Conservation (phyloP, 257 asterid genomes). For the Cynanchum wilfordii region DNA sequence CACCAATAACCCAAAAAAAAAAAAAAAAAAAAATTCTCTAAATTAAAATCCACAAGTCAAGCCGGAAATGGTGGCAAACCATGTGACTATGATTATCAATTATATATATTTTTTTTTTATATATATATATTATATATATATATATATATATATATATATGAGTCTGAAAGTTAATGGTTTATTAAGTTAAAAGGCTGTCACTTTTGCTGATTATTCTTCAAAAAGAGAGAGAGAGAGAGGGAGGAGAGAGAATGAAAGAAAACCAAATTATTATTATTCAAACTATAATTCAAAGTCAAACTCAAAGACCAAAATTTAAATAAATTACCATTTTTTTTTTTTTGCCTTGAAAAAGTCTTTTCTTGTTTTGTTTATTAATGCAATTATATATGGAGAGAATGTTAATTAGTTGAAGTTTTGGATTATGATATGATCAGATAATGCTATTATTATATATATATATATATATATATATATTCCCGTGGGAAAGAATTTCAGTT, state of each 20-base stretch:
- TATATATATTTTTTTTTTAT: no score
- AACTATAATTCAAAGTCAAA: not conserved
- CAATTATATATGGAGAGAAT: not conserved
- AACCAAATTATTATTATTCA: not conserved
- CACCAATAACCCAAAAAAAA: not conserved
- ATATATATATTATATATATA: no score
- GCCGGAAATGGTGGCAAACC: slow-evolving; percentile 13
- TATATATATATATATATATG: no score
- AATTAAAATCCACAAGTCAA: not conserved
- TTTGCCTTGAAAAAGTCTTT: not conserved
- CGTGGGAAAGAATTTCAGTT: not conserved
- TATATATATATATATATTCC: no score
- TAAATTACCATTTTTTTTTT: no score
- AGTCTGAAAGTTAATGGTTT: no score
- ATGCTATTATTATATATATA: not conserved
- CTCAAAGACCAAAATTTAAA: no score
- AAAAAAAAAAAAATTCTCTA: not conserved
- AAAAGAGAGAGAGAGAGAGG: no score
- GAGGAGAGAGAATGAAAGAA: not conserved
- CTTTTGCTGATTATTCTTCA: no score
- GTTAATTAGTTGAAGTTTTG: not conserved
- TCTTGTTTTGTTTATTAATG: not conserved
- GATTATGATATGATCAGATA: no score
- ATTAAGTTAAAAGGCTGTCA: no score
- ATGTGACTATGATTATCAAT: not conserved